Evolutionary conservation across 805 yeast genomes (phyloP).

Genomic region (Saccharomycopsis sp.): DNA sequence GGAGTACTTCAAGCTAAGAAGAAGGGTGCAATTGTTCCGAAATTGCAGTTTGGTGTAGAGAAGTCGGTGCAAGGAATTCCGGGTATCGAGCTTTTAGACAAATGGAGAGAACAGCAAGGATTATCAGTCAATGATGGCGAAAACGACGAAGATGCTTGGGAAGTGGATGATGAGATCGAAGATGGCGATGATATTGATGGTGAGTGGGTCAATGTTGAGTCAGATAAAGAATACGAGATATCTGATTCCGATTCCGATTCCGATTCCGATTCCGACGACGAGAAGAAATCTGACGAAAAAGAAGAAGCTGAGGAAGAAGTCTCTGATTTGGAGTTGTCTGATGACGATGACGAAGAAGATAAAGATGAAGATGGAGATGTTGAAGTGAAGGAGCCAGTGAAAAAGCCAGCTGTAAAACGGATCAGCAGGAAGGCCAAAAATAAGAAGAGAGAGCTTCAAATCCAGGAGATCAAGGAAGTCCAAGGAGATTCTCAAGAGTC

Average conservation of each 20-base stretch:
- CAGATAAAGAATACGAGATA: slow-evolving; percentile 67
- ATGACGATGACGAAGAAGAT: slow-evolving; percentile 15
- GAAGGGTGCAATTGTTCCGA: slow-evolving; percentile 24
- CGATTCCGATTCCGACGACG: slow-evolving; percentile 41
- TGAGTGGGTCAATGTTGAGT: slow-evolving; percentile 86
- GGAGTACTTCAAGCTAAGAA: slow-evolving; percentile 25
- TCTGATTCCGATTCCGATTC: slow-evolving; percentile 45
- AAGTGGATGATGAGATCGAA: slow-evolving; percentile 43
- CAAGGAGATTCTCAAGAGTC: slow-evolving; percentile 36
- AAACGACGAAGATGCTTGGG: slow-evolving; percentile 59
- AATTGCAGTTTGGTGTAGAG: slow-evolving; percentile 72
- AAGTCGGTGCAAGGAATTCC: slow-evolving; percentile 65
- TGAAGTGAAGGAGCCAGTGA: not conserved
- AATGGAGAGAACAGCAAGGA: slow-evolving; percentile 68
- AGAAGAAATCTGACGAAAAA: slow-evolving; percentile 33
- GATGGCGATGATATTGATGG: slow-evolving; percentile 63
- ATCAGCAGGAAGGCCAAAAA: slow-evolving; percentile 23
- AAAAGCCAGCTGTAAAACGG: slow-evolving; percentile 5
- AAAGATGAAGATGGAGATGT: not conserved
- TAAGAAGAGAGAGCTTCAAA: slow-evolving; percentile 24
- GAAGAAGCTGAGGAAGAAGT: slow-evolving; percentile 37
- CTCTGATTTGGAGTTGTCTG: slow-evolving; percentile 27
- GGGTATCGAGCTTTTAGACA: slow-evolving; percentile 82
- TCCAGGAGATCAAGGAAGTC: slow-evolving; percentile 30
- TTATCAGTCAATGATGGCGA: slow-evolving; percentile 50